Conservation (phyloP, 1,139 yeast genomes). For the Pichia kudriavzevii region DNA sequence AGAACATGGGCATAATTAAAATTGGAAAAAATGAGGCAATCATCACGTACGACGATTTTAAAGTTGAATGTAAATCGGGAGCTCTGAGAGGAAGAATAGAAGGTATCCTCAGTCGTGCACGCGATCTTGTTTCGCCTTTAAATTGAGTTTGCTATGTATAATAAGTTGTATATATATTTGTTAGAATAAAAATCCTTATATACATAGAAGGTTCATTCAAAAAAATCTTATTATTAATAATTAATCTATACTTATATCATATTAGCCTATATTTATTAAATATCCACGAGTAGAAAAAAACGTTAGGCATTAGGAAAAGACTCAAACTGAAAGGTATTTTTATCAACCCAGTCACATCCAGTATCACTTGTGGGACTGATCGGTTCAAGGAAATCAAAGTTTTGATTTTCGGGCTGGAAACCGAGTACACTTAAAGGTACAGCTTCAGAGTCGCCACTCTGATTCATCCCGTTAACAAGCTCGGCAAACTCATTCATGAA, state of each 20-base stretch:
- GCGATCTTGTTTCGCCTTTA: conserved; percentile 78
- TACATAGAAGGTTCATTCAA: not conserved
- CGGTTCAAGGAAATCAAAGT: conserved; percentile 16
- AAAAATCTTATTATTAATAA: not conserved
- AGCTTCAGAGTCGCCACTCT: not conserved
- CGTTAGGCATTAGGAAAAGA: conserved; percentile 22
- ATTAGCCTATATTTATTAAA: not conserved
- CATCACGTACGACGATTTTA: conserved; percentile 55
- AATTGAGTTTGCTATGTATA: conserved; percentile 9
- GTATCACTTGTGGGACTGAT: conserved; percentile 39
- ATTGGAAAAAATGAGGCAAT: conserved; percentile 73
- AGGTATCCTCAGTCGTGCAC: conserved; percentile 71
- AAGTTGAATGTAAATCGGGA: conserved; percentile 69
- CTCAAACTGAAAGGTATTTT: conserved; percentile 31
- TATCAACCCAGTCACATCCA: conserved; percentile 50
- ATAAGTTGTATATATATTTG: not conserved
- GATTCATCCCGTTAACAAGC: conserved; percentile 9
- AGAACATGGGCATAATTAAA: conserved; percentile 39
- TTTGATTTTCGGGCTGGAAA: conserved; percentile 8
- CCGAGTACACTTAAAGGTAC: conserved; percentile 2
- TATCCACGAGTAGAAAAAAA: not conserved
- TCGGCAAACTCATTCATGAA: conserved; percentile 13
- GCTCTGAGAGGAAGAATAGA: conserved; percentile 78
- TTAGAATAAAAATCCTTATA: too few species aligned
- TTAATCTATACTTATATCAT: not conserved